A percentile compares a stretch with the other conserved stretches of the same genome.
Evolutionary conservation across 2,329 filamentous ascomycete species (phyloP).

Genomic region (Cadophora gregata): DNA sequence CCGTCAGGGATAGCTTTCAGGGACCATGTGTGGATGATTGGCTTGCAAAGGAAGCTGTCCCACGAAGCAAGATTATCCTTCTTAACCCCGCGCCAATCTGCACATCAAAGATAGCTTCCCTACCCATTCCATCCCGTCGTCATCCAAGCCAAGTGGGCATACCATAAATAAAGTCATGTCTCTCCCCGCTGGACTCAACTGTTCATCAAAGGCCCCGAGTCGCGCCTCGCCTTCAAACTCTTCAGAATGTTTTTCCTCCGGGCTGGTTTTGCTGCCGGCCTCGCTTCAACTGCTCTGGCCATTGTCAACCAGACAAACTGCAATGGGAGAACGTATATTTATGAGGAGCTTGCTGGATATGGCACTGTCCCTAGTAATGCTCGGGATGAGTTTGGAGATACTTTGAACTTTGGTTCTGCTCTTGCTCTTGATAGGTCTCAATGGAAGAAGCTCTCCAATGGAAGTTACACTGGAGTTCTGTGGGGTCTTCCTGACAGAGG

Average conservation of each 20-base stretch:
- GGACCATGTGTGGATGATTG: conserved; percentile 10
- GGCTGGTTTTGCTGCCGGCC: conserved; percentile 11
- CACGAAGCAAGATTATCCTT: neutral
- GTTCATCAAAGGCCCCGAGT: neutral
- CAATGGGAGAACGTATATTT: conserved; percentile 66
- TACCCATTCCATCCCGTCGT: conserved; percentile 1
- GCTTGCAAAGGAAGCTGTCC: neutral
- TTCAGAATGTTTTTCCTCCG: conserved; percentile 28
- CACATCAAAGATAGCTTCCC: conserved; percentile 2
- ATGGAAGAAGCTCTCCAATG: conserved; percentile 60
- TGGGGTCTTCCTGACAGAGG: conserved; percentile 72
- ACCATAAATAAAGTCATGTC: conserved; percentile 15
- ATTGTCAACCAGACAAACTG: conserved; percentile 35
- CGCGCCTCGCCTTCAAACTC: neutral
- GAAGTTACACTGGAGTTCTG: conserved; percentile 62
- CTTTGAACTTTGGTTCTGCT: conserved; percentile 69
- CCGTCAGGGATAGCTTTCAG: neutral
- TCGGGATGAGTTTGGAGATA: conserved; percentile 72
- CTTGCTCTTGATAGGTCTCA: conserved; percentile 65
- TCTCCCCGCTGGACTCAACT: neutral
- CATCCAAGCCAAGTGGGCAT: neutral
- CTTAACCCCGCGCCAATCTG: conserved; percentile 12
- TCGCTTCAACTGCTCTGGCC: conserved; percentile 21
- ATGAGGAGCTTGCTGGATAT: conserved; percentile 70
- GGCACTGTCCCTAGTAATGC: conserved; percentile 63